Evolutionary conservation across 108 stramenopile species (phyloP).

Genomic region (Schizochytrium sp.): DNA sequence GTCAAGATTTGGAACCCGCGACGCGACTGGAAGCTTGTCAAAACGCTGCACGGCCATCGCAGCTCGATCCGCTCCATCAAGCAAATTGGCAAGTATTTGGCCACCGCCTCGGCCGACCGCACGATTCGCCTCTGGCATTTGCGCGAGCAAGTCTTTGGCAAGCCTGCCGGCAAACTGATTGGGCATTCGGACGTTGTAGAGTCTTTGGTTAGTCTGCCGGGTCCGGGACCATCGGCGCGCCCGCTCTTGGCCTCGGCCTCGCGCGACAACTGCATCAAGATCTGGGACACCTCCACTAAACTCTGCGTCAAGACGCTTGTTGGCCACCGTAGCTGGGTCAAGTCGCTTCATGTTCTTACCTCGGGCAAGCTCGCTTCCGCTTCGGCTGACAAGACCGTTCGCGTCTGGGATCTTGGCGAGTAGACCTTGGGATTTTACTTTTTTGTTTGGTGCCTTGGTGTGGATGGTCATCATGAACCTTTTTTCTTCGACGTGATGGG

Average conservation of each 20-base stretch:
- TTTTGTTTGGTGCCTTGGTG: no score
- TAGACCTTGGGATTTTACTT: not conserved
- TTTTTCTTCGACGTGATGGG: no score
- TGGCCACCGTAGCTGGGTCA: slow-evolving; percentile 5
- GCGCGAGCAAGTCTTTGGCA: not conserved
- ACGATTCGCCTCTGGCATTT: not conserved
- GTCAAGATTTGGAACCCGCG: slow-evolving; percentile 3
- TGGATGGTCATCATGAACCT: no score
- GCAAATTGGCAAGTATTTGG: not conserved
- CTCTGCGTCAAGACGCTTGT: not conserved
- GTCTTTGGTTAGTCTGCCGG: not conserved
- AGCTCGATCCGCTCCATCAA: slow-evolving; percentile 17
- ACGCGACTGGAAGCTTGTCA: not conserved
- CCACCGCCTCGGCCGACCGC: slow-evolving; percentile 6
- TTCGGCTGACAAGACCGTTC: not conserved
- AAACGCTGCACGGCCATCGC: not conserved
- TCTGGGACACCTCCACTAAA: not conserved
- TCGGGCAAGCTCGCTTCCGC: not conserved
- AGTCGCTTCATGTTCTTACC: not conserved
- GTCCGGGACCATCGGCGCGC: not conserved
- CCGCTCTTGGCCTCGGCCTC: not conserved
- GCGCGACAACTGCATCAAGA: not conserved
- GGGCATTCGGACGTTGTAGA: not conserved
- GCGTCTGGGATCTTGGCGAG: not conserved
- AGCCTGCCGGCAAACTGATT: not conserved